Percentiles rank a stretch among this genome's conserved stretches.
Conservation (phyloP, 2,329 filamentous ascomycete genomes). For the Hypocreales sp. region DNA sequence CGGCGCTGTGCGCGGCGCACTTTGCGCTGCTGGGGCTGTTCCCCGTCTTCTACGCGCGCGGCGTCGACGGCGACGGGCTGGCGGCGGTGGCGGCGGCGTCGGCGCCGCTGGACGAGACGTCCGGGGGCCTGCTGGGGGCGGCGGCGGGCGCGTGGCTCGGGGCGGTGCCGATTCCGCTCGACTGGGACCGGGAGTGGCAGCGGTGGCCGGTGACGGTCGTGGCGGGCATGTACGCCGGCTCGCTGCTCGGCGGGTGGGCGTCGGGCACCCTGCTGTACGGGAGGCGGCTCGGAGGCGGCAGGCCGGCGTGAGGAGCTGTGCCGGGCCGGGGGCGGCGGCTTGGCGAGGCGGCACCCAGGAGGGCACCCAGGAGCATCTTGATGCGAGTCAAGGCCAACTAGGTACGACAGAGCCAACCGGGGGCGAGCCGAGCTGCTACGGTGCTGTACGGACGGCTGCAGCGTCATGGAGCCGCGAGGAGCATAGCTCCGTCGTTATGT, state of each 20-base stretch:
- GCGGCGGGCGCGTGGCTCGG: constrained; percentile 80
- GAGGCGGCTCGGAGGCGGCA: constrained; percentile 18
- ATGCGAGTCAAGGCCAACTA: too few relatives aligned
- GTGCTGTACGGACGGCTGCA: too few relatives aligned
- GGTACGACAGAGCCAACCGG: too few relatives aligned
- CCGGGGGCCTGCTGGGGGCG: constrained; percentile 66
- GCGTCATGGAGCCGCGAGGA: too few relatives aligned
- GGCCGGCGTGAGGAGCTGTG: too few relatives aligned
- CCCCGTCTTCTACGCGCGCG: constrained; percentile 74
- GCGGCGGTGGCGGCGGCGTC: constrained; percentile 49
- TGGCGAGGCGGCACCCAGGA: too few relatives aligned
- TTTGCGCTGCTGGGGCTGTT: constrained; percentile 65
- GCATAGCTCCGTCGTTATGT: too few relatives aligned
- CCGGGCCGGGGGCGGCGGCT: too few relatives aligned
- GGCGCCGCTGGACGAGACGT: constrained; percentile 67
- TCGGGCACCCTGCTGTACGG: constrained; percentile 36
- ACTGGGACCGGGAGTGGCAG: constrained; percentile 99
- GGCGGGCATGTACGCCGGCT: constrained; percentile 67
- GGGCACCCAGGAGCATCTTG: too few relatives aligned
- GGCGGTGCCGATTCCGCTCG: constrained; percentile 85
- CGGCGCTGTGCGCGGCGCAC: constrained; percentile 66
- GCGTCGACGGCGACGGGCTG: constrained; percentile 60
- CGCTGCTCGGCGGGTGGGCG: constrained; percentile 50
- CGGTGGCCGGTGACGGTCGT: constrained; percentile 91
- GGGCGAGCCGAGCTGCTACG: too few relatives aligned